Percentiles rank a stretch among this genome's conserved stretches.
Evolutionary conservation across 352 stramenopile genomes (phyloP).

Genomic region (Saprolegnia parasitica): DNA sequence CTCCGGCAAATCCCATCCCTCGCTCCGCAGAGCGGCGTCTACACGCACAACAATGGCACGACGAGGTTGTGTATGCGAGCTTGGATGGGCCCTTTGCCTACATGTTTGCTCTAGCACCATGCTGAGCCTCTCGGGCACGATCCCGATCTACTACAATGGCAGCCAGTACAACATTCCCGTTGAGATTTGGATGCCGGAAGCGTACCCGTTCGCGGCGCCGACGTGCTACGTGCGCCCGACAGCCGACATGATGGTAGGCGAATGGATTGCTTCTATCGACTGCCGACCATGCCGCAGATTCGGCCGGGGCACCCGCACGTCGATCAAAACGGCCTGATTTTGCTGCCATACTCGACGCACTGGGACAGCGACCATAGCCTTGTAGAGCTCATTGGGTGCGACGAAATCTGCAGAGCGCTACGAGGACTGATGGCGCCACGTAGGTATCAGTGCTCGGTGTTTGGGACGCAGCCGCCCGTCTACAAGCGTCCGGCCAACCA

Average conservation of each 20-base stretch:
- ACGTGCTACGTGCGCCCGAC: slow-evolving; percentile 86
- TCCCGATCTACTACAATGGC: slow-evolving; percentile 85
- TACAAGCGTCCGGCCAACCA: slow-evolving; percentile 60
- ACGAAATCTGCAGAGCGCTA: neutral
- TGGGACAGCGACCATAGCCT: slow-evolving; percentile 80
- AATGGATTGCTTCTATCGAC: neutral
- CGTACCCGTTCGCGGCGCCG: slow-evolving; percentile 71
- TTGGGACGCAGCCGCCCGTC: slow-evolving; percentile 80
- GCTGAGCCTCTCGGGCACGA: slow-evolving; percentile 82
- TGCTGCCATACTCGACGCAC: slow-evolving; percentile 80
- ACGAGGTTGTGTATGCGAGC: slow-evolving; percentile 36
- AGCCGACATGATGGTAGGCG: slow-evolving; percentile 36
- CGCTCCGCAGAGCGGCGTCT: slow-evolving; percentile 79
- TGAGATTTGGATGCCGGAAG: slow-evolving; percentile 84
- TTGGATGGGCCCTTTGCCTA: neutral
- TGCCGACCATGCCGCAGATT: slow-evolving; percentile 34
- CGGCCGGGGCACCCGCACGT: slow-evolving; percentile 67
- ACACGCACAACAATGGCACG: slow-evolving; percentile 81
- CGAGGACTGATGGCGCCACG: slow-evolving; percentile 40
- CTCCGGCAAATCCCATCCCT: slow-evolving; percentile 81
- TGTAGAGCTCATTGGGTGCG: slow-evolving; percentile 73
- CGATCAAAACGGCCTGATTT: slow-evolving; percentile 78
- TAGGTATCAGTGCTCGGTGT: slow-evolving; percentile 87
- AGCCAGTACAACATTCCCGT: slow-evolving; percentile 91
- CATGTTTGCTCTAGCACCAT: slow-evolving; percentile 41